Evolutionary conservation across 306 rosid species (phyloP).

Genomic region (Lupinus albus): DNA sequence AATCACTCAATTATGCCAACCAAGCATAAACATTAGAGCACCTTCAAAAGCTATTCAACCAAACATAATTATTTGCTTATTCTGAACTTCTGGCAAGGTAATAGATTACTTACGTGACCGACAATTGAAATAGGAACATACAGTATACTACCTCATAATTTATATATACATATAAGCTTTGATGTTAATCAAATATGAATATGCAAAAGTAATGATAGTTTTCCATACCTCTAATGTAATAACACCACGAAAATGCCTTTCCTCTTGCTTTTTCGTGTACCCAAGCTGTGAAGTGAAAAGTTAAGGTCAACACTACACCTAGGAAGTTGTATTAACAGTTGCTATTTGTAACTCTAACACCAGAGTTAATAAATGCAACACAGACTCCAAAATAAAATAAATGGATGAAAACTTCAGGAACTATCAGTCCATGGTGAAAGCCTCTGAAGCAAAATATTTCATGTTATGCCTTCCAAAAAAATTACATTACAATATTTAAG

Average conservation of each 20-base stretch:
- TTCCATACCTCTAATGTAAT: constrained; percentile 83
- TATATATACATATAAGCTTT: neutral
- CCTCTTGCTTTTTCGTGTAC: constrained; percentile 94
- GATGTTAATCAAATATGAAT: neutral
- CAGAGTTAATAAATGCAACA: neutral
- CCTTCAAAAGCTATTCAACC: constrained; percentile 13
- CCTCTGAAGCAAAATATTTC: constrained; percentile 4
- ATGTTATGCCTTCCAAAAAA: neutral
- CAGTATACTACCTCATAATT: neutral
- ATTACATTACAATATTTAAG: neutral
- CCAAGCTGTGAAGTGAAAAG: constrained; percentile 74
- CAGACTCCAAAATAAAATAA: constrained; percentile 5
- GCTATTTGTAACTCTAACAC: neutral
- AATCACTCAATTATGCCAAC: constrained; percentile 27
- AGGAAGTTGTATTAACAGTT: constrained; percentile 27
- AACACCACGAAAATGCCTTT: constrained; percentile 87
- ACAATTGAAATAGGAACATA: neutral
- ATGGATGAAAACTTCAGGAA: neutral
- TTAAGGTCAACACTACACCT: constrained; percentile 28
- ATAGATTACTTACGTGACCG: no score
- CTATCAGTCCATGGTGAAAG: neutral
- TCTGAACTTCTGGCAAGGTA: neutral
- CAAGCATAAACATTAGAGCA: neutral
- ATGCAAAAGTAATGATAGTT: constrained; percentile 6
- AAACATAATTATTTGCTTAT: neutral